Conservation (phyloP, 768 basidiomycete species). For the Pulveroboletus sp. region DNA sequence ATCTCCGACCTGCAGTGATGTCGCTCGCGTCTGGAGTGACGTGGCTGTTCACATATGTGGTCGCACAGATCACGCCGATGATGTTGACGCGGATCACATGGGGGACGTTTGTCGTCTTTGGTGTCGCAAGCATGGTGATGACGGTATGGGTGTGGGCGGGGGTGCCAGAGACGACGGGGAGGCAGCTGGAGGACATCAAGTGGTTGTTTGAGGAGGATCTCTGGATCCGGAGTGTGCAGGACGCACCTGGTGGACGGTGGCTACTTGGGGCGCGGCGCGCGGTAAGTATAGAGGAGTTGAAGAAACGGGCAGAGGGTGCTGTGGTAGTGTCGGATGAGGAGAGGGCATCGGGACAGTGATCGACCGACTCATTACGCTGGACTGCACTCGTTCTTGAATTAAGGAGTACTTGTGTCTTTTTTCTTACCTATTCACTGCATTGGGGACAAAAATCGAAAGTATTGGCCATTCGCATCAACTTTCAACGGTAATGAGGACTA, state of each 20-base stretch:
- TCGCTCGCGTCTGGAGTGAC: conserved; percentile 29
- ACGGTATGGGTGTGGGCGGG: conserved; percentile 32
- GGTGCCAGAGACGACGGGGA: conserved; percentile 38
- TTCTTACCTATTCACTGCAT: too few species aligned
- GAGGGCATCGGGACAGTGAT: too few species aligned
- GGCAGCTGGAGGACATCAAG: conserved; percentile 36
- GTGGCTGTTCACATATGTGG: conserved; percentile 36
- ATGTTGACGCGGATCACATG: conserved; percentile 28
- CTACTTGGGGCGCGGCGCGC: conserved; percentile 24
- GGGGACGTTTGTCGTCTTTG: conserved; percentile 33
- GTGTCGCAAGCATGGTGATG: conserved; percentile 27
- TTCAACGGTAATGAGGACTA: too few species aligned
- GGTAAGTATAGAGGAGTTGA: conserved; percentile 25
- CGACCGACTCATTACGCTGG: too few species aligned
- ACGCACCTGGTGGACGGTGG: conserved; percentile 31
- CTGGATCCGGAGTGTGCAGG: conserved; percentile 27
- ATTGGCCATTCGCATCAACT: too few species aligned
- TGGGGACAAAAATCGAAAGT: too few species aligned
- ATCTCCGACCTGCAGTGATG: conserved; percentile 31
- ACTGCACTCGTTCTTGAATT: too few species aligned
- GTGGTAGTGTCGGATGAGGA: conserved; percentile 1
- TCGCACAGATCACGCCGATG: conserved; percentile 35
- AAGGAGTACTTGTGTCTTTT: too few species aligned
- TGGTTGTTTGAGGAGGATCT: conserved; percentile 32
- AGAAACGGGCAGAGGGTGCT: not conserved